These are phyloP conservation scores for Conticribra weissflogii DNA, from an alignment of 108 stramenopile species.

Conservation along the genomic window DNA sequence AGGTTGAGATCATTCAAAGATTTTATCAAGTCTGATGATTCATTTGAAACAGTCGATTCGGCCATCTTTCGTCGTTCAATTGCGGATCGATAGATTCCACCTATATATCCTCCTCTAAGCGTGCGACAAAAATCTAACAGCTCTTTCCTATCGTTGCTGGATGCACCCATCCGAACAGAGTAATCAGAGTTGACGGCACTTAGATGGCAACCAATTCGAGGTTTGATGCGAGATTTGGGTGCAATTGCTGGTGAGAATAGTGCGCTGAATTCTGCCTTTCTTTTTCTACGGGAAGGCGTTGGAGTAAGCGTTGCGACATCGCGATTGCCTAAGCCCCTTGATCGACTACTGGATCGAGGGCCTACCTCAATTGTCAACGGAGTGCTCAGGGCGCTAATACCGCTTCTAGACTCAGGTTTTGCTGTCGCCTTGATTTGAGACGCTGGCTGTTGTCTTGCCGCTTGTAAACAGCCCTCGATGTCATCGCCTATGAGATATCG, in stretches of 20 bases:
- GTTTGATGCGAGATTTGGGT: slow-evolving; percentile 3
- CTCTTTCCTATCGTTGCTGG: slow-evolving; percentile 1
- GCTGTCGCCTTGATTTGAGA: neutral
- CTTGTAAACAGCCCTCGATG: slow-evolving; percentile 73
- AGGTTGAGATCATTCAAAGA: slow-evolving; percentile 63
- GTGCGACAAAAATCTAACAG: slow-evolving; percentile 58
- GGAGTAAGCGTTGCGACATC: neutral
- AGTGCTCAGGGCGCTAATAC: neutral
- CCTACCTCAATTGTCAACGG: slow-evolving; percentile 14
- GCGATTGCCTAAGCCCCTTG: neutral
- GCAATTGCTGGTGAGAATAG: slow-evolving; percentile 45
- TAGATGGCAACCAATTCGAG: slow-evolving; percentile 13
- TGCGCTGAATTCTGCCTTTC: slow-evolving; percentile 37
- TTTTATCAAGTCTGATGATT: slow-evolving; percentile 32
- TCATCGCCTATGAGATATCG: slow-evolving; percentile 71
- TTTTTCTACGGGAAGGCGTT: slow-evolving; percentile 16
- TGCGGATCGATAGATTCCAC: slow-evolving; percentile 71
- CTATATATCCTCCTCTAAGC: slow-evolving; percentile 78
- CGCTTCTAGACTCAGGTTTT: neutral
- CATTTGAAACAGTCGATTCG: slow-evolving; percentile 47
- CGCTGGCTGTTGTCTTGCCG: slow-evolving; percentile 47
- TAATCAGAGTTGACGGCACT: slow-evolving; percentile 37
- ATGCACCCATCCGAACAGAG: slow-evolving; percentile 2
- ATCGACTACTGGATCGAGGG: neutral
- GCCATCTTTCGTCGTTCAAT: slow-evolving; percentile 74